Base-by-base conservation (phyloP, 179 eudicot genomes). In the Heliamphora pulchella region DNA sequence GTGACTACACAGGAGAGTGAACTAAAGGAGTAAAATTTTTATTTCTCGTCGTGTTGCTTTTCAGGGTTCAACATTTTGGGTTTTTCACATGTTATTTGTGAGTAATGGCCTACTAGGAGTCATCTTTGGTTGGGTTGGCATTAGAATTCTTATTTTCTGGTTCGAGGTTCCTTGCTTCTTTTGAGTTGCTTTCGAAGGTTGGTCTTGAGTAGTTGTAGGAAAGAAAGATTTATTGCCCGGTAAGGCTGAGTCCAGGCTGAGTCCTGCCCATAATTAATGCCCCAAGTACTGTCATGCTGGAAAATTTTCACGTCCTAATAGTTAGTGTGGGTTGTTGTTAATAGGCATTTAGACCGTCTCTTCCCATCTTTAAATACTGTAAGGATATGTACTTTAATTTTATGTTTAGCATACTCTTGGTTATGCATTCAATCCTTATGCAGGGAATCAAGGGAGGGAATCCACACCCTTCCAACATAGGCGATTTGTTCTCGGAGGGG, bases 401-500 rank as follows among this genome's bases (percentile, higher is more conserved):
- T 67, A 18, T 50, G 11, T 64, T 44, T 41, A 71, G 57, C 58
- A 68, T 18, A 15, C 61, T 75, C 47, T 8, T 78, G 62, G 0
- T 53, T 15, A 53, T 3, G 41, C n/a, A 51, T 53, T 43, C 11
- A 67, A 80, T 83, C 66, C 54, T 81, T 78, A 39, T 82, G 71
- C 93, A 91, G 97, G 89, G 83, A 81, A 84, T 79, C 71, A 88
- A 83, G 76, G 85, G 84, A 77, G 81, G 72, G 77, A 82, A 81
- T 74, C 79, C 88, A 82, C 90, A 86, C 79, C 88, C 93, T 83
- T 74, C 90, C 83, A 91, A 90, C 84, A 88, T 96, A 48, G 98
- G 93, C 20, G 98, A 94, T 81, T 76, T 94, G 86, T 94, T 96
- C 86, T 81, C 94, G 51, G 99, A 96, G 88, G 99, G 97, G 51